These are phyloP conservation scores for Lachnellula subtilissima DNA, from an alignment of 2,329 filamentous ascomycete genomes.

Conservation along the genomic window DNA sequence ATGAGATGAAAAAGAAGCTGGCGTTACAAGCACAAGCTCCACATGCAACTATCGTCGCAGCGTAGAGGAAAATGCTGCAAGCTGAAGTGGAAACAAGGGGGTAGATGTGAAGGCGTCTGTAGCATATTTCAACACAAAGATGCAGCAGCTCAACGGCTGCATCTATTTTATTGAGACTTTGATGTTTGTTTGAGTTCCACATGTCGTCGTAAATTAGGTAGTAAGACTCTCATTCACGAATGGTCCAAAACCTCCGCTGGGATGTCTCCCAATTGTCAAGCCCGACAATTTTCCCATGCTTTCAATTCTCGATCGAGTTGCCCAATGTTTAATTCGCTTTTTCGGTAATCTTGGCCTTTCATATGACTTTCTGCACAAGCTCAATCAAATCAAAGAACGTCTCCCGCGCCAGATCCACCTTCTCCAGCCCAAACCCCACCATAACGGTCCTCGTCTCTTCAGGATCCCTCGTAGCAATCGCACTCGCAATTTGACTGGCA, in stretches of 20 bases:
- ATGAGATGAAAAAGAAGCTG: constrained; percentile 24
- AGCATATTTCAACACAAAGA: not conserved
- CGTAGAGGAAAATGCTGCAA: constrained; percentile 2
- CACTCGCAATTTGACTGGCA: constrained; percentile 82
- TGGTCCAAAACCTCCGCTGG: no score
- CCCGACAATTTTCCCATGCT: not conserved
- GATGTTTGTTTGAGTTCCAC: not conserved
- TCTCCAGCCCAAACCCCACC: constrained; percentile 54
- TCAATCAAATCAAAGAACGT: constrained; percentile 63
- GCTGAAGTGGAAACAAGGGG: no score
- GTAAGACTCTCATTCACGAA: no score
- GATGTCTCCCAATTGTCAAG: no score
- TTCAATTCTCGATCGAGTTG: not conserved
- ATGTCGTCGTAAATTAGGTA: no score
- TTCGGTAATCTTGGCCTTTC: not conserved
- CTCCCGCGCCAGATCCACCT: constrained; percentile 42
- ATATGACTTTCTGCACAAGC: constrained; percentile 50
- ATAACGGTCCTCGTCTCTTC: constrained; percentile 58
- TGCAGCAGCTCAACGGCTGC: not conserved
- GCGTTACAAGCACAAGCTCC: constrained; percentile 19
- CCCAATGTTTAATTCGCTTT: no score
- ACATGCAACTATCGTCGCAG: constrained; percentile 24
- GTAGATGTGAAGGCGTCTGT: not conserved
- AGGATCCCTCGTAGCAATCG: constrained; percentile 67
- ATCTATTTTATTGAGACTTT: not conserved